These are phyloP conservation scores for Rehmannia glutinosa DNA, from an alignment of 257 asterid genomes.

Conservation along the genomic window DNA sequence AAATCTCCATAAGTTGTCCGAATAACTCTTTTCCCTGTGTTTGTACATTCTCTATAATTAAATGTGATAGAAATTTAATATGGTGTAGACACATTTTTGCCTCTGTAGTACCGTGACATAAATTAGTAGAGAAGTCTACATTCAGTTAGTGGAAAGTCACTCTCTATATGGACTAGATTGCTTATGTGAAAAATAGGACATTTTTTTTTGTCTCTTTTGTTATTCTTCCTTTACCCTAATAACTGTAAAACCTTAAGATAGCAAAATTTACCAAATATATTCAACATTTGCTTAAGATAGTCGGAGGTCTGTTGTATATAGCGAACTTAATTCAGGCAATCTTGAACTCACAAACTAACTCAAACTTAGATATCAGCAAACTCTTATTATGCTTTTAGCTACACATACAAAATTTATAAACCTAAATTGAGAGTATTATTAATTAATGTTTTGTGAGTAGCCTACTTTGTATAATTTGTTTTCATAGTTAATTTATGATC, in stretches of 20 bases:
- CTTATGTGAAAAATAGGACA: not conserved
- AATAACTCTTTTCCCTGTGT: not conserved
- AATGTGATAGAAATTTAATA: not conserved
- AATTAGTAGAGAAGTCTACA: not conserved
- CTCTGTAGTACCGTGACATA: not conserved
- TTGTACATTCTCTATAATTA: not conserved
- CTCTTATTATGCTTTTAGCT: not conserved
- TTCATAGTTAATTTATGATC: not conserved
- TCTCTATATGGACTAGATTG: not conserved
- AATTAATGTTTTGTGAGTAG: not conserved
- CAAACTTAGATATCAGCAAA: not conserved
- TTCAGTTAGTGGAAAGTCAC: not conserved
- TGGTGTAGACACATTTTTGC: not conserved
- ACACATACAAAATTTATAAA: not conserved
- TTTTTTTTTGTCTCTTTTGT: not conserved
- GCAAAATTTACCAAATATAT: not conserved
- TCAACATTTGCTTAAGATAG: not conserved
- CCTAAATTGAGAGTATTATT: not conserved
- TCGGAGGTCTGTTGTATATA: not conserved
- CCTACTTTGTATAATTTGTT: not conserved
- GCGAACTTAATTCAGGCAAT: not conserved
- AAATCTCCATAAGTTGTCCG: not conserved
- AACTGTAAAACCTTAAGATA: not conserved
- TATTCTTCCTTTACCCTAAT: not conserved
- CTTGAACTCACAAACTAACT: not conserved